phyloP scores from a whole-genome alignment of 1,284 basidiomycete genomes.

The Quambalaria eucalypti region DNA sequence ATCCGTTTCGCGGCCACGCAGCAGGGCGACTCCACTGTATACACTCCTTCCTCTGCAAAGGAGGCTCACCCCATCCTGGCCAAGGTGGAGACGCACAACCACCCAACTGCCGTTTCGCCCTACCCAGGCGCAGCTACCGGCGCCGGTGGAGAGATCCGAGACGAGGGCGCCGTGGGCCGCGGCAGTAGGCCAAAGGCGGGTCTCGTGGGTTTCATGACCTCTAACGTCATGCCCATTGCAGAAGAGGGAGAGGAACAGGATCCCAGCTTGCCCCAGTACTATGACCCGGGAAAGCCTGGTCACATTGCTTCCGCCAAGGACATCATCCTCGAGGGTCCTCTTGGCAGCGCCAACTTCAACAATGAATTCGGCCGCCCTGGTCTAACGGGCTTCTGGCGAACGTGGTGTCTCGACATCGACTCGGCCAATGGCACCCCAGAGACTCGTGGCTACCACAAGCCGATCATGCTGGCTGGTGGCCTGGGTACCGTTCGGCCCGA shows the following conservation, averaged over 20 bases:
- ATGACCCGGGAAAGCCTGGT: constrained; percentile 59
- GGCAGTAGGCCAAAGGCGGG: constrained; percentile 96
- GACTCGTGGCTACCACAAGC: constrained; percentile 95
- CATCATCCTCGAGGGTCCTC: constrained; percentile 93
- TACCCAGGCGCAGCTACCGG: constrained; percentile 96
- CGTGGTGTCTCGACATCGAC: constrained; percentile 22
- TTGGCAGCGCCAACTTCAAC: constrained; percentile 92
- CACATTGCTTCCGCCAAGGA: constrained; percentile 90
- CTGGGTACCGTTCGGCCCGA: constrained; percentile 69
- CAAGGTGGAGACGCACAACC: constrained; percentile 99
- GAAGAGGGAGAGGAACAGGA: constrained; percentile 30
- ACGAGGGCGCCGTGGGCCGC: constrained; percentile 89
- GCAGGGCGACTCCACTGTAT: constrained; percentile 8
- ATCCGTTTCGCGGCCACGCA: constrained; percentile 67
- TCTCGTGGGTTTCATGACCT: constrained; percentile 86
- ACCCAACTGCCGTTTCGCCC: constrained; percentile 95
- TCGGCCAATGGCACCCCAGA: constrained; percentile 48
- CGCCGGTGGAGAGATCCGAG: constrained; percentile 93
- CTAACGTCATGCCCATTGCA: constrained; percentile 57
- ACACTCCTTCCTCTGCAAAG: constrained; percentile 16
- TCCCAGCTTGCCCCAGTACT: neutral
- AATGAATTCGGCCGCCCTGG: constrained; percentile 95
- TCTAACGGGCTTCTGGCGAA: constrained; percentile 52
- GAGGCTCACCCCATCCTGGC: constrained; percentile 74
- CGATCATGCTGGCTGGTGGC: constrained; percentile 98